Base-by-base conservation (phyloP, 371 early-diverging fungal genomes). In the Mortierella sp. region DNA sequence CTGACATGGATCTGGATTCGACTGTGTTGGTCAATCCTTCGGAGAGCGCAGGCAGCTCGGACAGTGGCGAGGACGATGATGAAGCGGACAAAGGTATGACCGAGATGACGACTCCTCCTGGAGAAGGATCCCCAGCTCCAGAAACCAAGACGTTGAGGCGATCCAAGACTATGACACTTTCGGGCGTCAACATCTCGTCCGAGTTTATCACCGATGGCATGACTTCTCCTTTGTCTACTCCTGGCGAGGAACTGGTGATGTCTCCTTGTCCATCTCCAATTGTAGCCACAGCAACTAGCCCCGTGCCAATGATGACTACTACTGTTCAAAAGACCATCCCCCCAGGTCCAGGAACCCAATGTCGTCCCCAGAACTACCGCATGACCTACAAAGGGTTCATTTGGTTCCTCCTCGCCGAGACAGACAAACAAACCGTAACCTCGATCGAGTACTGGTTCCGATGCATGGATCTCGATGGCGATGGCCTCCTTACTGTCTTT, bases 391-490 rank as follows among this genome's bases (percentile, higher is more conserved):
- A 87, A 55, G 83, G 83, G 2, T 84, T 87, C 38, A 83, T 83
- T 55, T 94, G 96, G 97, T 97, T 98, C 80, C 84, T 97, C 48
- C 83, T 98, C n/a, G 91, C 97, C 28, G 96, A 95, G 68, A 94
- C 96, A 24, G 97, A 98, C 89, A 97, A 97, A 88, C 91, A 92
- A 55, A 93, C 92, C 1, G 91, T 92, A 6, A 91, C 92, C 28
- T 94, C 97, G 2, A 93, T 96, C 57, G 98, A 97, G 81, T 98
- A 97, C 87, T 98, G 98, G 98, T 98, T 98, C 90, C 92, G 97
- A 72, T 95, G 95, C 74, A 88, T 98, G 89, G 99, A 98, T 84
- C 84, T 94, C 13, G 98, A 98, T 84, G 95, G 95, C 11, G 98
- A 98, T 88, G 98, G 98, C 9, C 76, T 95, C 5, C 88, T 98